A percentile compares a stretch with the other conserved stretches of the same genome.
Evolutionary conservation across 1,284 basidiomycete species (phyloP).

Genomic region (Cryptococcus sp.): DNA sequence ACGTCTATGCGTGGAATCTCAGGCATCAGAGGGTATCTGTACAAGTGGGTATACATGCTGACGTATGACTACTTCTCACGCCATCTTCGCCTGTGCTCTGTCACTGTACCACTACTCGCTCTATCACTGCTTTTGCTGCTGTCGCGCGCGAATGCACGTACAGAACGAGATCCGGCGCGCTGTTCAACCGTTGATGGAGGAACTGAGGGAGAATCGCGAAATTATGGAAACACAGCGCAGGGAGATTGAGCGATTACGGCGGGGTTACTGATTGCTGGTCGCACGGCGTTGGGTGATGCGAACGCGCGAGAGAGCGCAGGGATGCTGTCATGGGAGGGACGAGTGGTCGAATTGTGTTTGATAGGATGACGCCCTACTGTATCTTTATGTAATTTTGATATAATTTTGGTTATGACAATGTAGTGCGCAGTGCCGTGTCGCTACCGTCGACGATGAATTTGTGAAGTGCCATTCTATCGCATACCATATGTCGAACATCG

Average conservation of each 20-base stretch:
- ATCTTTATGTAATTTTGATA: neutral
- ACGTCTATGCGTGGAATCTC: neutral
- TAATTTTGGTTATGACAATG: neutral
- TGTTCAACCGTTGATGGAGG: conserved; percentile 25
- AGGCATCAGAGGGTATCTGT: neutral
- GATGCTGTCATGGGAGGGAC: neutral
- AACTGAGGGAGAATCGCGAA: conserved; percentile 27
- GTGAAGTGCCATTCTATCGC: no score
- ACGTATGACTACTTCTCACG: no score
- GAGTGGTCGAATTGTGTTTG: neutral
- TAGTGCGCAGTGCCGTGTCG: no score
- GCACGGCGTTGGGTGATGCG: neutral
- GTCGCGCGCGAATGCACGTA: neutral
- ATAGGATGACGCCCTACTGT: neutral
- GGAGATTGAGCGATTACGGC: conserved; percentile 37
- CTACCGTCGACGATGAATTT: no score
- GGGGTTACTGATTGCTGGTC: conserved; percentile 56
- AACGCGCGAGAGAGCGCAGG: neutral
- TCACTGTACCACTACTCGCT: neutral
- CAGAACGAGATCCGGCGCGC: conserved; percentile 38
- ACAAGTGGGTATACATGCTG: neutral
- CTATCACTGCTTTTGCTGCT: neutral
- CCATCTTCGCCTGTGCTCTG: no score
- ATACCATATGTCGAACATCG: no score
- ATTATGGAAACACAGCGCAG: conserved; percentile 33